Evolutionary conservation across 2,329 filamentous ascomycete species (phyloP).

Genomic region (Sclerotinia nivalis): DNA sequence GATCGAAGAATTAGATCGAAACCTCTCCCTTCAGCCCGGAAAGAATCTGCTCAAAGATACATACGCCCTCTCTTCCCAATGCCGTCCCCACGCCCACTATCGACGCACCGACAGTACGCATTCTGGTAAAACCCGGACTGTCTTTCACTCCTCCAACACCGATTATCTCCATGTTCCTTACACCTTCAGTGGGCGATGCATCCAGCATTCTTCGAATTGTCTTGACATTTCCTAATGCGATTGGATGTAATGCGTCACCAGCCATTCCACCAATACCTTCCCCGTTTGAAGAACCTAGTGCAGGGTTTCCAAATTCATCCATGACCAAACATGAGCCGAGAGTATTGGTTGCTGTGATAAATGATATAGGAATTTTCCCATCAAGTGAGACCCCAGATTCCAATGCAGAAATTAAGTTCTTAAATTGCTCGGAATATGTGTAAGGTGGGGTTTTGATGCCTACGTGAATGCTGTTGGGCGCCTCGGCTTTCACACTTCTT

Average conservation of each 20-base stretch:
- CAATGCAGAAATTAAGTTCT: constrained; percentile 55
- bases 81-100: constrained; percentile 71
- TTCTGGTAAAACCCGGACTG: constrained; percentile 60
- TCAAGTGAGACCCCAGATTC: constrained; percentile 27
- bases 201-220: constrained; percentile 64
- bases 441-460: constrained; percentile 79
- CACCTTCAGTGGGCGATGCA: constrained; percentile 41
- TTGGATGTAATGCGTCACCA: constrained; percentile 68
- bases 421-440: constrained; percentile 67
- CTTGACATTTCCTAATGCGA: constrained; percentile 75
- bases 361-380: constrained; percentile 53
- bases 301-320: constrained; percentile 38
- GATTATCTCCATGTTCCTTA: constrained; percentile 62
- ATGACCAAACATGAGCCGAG: constrained; percentile 68
- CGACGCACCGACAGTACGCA: constrained; percentile 64
- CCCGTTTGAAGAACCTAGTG: constrained; percentile 53
- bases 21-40: not conserved
- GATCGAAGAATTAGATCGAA: not conserved
- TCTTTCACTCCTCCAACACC: constrained; percentile 74
- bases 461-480: constrained; percentile 38
- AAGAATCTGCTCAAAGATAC: constrained; percentile 61
- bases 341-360: constrained; percentile 75
- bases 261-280: constrained; percentile 70
- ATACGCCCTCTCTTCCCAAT: constrained; percentile 62
- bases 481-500: constrained; percentile 5